A percentile compares a stretch with the other conserved stretches of the same genome.
These are phyloP conservation scores for Solanum verrucosum DNA, from an alignment of 257 asterid genomes.

Conservation along the genomic window DNA sequence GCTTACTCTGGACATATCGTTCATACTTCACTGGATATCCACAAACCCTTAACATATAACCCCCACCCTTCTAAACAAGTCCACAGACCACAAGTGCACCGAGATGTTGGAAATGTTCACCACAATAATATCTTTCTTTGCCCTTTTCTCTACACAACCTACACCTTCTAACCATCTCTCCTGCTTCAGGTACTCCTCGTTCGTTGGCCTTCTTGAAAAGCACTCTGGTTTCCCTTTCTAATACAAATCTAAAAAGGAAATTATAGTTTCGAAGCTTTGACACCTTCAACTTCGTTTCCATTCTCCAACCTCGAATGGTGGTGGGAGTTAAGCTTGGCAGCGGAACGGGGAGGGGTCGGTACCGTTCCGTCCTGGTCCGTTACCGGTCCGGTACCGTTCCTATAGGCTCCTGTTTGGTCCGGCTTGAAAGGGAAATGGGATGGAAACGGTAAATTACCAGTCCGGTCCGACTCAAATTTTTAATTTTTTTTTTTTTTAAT, in stretches of 20 bases:
- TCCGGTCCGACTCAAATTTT: too few relatives aligned
- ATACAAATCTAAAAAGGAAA: not conserved
- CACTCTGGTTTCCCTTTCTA: not conserved
- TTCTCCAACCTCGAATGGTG: not conserved
- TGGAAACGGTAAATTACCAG: too few relatives aligned
- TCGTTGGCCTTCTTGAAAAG: not conserved
- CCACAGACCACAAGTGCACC: not conserved
- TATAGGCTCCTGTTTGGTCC: too few relatives aligned
- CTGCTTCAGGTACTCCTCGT: not conserved
- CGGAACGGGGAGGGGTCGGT: too few relatives aligned
- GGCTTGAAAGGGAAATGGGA: too few relatives aligned
- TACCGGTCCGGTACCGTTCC: too few relatives aligned
- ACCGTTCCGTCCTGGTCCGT: too few relatives aligned
- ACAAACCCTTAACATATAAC: not conserved
- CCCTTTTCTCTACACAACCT: not conserved
- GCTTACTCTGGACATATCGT: not conserved
- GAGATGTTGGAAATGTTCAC: not conserved
- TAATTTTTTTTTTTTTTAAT: too few relatives aligned
- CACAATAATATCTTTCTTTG: not conserved
- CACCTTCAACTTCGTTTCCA: not conserved
- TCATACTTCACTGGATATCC: not conserved
- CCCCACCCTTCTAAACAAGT: not conserved
- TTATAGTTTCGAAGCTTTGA: not conserved
- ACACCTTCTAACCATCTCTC: not conserved
- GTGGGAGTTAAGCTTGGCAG: not conserved